A percentile compares a stretch with the other conserved stretches of the same genome.
Evolutionary conservation across 2,329 filamentous ascomycete species (phyloP).

Genomic region (Cladophialophora chaetospira): DNA sequence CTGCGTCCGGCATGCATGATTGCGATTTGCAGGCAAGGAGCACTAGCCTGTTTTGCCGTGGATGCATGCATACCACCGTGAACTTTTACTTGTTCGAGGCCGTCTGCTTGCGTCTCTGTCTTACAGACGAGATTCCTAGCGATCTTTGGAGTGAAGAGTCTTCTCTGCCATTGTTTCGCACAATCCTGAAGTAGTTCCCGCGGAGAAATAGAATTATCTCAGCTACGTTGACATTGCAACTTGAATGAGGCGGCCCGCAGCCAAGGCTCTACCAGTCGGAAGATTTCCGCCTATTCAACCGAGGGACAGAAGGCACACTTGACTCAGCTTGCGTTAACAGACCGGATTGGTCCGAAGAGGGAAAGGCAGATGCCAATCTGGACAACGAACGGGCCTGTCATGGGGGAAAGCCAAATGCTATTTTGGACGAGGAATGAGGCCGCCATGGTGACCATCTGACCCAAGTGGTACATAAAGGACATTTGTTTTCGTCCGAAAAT

Average conservation of each 20-base stretch:
- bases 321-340: constrained; percentile 7
- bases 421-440: too few species aligned
- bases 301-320: not conserved
- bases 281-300: constrained; percentile 11
- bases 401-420: not conserved
- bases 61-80: too few species aligned
- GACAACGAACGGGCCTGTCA: not conserved
- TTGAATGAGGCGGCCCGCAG: not conserved
- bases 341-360: not conserved
- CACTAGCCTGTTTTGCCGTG: too few species aligned
- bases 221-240: not conserved
- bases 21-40: too few species aligned
- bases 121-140: too few species aligned
- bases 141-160: too few species aligned
- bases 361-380: not conserved
- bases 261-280: constrained; percentile 1
- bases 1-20: too few species aligned
- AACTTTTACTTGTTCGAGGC: too few species aligned
- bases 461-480: constrained; percentile 1
- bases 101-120: too few species aligned
- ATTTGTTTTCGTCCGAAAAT: not conserved
- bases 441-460: too few species aligned
- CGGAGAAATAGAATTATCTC: constrained; percentile 7
- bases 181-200: constrained; percentile 4
- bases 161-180: too few species aligned